These are phyloP conservation scores for Colletotrichum gloeosporioides DNA, from an alignment of 2,329 filamentous ascomycete genomes.

Conservation along the genomic window DNA sequence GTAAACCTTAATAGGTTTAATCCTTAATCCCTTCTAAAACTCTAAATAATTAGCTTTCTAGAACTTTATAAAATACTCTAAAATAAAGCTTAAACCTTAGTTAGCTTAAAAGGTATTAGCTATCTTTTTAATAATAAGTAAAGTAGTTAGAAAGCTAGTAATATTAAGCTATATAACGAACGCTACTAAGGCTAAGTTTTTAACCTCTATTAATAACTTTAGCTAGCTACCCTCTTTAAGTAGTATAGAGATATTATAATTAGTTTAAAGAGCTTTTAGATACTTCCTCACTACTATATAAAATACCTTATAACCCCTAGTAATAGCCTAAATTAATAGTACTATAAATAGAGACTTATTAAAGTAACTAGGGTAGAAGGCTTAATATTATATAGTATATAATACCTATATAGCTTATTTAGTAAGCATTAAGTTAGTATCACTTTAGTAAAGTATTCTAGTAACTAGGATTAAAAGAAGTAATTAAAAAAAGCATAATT, in stretches of 20 bases:
- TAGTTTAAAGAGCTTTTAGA: fast-evolving
- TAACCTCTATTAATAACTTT: background rate
- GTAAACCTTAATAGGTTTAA: background rate
- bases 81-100: background rate
- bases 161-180: background rate
- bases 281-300: no score
- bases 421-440: no score
- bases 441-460: no score
- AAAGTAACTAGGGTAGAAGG: no score
- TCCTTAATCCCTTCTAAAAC: background rate
- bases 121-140: background rate
- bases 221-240: background rate
- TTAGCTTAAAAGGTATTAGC: background rate
- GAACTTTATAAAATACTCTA: background rate
- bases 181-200: background rate
- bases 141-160: background rate
- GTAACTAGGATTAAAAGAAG: no score
- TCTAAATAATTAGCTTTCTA: background rate
- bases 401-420: no score
- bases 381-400: no score
- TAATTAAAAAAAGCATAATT: no score
- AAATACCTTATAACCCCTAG: fast-evolving
- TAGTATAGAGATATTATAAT: no score
- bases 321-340: no score
- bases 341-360: no score